Conservation (phyloP, 1,284 basidiomycete species). For the Gymnopus androsaceus region DNA sequence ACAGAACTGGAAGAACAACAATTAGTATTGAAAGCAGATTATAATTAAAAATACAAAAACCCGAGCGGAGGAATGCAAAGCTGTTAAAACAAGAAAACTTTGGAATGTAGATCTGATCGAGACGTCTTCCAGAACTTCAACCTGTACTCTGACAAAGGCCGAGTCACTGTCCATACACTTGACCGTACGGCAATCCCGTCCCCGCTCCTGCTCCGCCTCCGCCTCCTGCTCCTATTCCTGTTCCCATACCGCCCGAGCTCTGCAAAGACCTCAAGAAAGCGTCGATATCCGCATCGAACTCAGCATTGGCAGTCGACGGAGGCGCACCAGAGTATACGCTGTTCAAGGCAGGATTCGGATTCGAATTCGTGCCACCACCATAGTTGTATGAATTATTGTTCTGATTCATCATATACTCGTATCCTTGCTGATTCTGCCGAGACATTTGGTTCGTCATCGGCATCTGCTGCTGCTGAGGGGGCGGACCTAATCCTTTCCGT, state of each 20-base stretch:
- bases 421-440: conserved; percentile 3
- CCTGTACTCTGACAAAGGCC: not conserved
- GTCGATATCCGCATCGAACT: not conserved
- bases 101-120: no score
- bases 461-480: not conserved
- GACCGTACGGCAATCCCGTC: conserved; percentile 2
- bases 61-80: no score
- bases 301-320: no score
- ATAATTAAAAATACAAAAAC: no score
- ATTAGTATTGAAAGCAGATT: no score
- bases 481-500: not conserved
- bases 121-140: no score
- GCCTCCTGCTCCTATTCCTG: not conserved
- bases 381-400: not conserved
- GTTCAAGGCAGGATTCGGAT: not conserved
- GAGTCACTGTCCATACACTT: conserved; percentile 6
- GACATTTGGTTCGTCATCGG: not conserved
- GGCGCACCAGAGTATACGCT: no score
- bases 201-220: not conserved
- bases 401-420: not conserved
- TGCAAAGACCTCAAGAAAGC: not conserved
- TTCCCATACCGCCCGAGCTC: not conserved
- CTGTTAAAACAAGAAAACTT: no score
- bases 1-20: no score
- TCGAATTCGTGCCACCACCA: not conserved